A percentile compares a stretch with the other conserved stretches of the same genome.
phyloP scores from a whole-genome alignment of 352 stramenopile species.

The Globisporangium echinulatum region DNA sequence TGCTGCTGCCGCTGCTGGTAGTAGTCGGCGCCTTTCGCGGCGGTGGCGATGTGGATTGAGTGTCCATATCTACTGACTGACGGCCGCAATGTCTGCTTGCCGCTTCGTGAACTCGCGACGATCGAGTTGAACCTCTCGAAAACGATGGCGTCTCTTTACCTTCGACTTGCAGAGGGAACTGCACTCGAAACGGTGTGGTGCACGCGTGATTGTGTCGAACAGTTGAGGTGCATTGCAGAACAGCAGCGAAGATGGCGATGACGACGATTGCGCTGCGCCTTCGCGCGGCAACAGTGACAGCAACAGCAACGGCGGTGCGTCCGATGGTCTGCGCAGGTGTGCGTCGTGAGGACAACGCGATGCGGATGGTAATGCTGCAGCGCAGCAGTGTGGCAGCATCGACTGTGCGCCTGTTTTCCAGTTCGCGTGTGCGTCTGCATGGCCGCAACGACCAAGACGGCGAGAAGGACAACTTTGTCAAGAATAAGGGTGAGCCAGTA shows the following conservation, averaged over 20 bases:
- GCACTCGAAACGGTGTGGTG: not conserved
- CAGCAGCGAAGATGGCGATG: conserved; percentile 3
- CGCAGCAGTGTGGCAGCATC: not conserved
- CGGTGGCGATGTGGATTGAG: not conserved
- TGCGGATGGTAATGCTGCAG: not conserved
- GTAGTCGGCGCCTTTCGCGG: conserved; percentile 3
- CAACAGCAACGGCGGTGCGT: not conserved
- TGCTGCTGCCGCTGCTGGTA: not conserved
- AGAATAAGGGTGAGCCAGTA: not conserved
- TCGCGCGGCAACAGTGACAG: not conserved
- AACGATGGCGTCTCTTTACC: not conserved
- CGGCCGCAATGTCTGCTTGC: not conserved
- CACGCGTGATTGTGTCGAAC: not conserved
- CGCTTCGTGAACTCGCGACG: not conserved
- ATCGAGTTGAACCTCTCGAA: conserved; percentile 5
- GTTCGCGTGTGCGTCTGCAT: conserved; percentile 19
- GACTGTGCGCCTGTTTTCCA: conserved; percentile 22
- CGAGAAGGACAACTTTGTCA: conserved; percentile 9
- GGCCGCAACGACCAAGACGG: conserved; percentile 18
- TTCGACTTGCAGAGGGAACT: too few relatives aligned
- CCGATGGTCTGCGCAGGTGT: not conserved
- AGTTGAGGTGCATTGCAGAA: not conserved
- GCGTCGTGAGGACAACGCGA: not conserved
- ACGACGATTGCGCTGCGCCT: not conserved
- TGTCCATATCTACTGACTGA: too few relatives aligned